Evolutionary conservation across 2,329 filamentous ascomycete species (phyloP), one percentile per base, ranked within the genome.

Genomic region (Trichoderma breve): DNA sequence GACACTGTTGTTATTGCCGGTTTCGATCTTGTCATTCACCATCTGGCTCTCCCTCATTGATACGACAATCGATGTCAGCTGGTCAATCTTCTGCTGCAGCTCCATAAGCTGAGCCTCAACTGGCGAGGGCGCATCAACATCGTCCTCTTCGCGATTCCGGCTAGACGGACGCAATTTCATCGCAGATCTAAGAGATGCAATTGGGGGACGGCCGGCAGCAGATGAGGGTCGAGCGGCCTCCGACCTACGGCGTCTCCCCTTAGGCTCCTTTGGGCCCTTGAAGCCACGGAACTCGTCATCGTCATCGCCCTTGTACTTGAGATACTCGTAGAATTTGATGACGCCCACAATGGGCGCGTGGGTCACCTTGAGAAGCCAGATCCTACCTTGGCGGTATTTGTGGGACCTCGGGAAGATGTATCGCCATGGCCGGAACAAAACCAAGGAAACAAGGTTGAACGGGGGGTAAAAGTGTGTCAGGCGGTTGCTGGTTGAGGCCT

Each of bases 361-460:
- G 0, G 89, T 91, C 5, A 84, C 83, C 75, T 90, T 89, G 70
- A 92, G 84, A n/a, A 91, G 83, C 55, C 88, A 72, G 73, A 92
- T 91, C 60, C 89, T 86, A 21, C 85, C 85, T 30, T 83, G 83
- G 61, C 93, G 90, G 75, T 95, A 87, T 72, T 86, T 87, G 72
- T 84, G 83, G 73, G 91, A 87, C 2, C 90, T 87, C 7, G 90
- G 86, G 64, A 94, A 79, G 74, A 94, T 85, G 58, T 95, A 84
- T 71, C 92, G 87, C 72, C 94, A 84, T 0, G 93, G 93, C 18
- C 93, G 88, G 78, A 95, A 90, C 73, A 91, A 85, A 74, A 91
- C 81, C 70, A 95, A 85, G 8, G 93, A 91, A 58, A 95, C 84
- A 51, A 96, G 86, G 79, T 95, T 96, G 76, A 92, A 88, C 1